A percentile compares a stretch with the other conserved stretches of the same genome.
Conservation (phyloP, 2,329 filamentous ascomycete genomes). For the Arthrobotrys pseudoclavata region DNA sequence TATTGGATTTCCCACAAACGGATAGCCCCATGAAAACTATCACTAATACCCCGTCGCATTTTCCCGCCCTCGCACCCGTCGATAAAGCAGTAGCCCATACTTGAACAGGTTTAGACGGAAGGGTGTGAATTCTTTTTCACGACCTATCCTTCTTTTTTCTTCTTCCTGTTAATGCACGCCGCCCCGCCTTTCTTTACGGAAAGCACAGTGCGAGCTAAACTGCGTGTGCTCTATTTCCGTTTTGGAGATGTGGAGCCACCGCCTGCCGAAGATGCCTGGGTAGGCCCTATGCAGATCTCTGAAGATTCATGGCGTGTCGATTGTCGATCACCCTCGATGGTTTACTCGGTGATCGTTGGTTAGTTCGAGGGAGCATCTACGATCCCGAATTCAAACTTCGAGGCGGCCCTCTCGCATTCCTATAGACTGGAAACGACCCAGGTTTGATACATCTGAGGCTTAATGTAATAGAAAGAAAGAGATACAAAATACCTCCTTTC, state of each 20-base stretch:
- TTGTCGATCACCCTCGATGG: constrained; percentile 13
- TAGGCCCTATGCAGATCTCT: constrained; percentile 1
- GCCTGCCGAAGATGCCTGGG: constrained; percentile 35
- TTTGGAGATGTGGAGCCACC: constrained; percentile 32
- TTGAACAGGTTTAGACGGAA: constrained; percentile 19
- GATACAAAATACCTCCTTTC: background rate
- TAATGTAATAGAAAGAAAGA: background rate
- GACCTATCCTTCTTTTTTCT: background rate
- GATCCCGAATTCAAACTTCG: background rate
- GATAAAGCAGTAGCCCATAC: background rate
- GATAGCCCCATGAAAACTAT: constrained; percentile 51
- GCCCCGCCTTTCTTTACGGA: constrained; percentile 5
- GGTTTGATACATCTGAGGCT: background rate
- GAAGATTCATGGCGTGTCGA: constrained; percentile 17
- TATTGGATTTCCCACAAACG: constrained; percentile 31
- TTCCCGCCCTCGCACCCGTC: constrained; percentile 10
- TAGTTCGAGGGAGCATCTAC: background rate
- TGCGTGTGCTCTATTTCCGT: constrained; percentile 40
- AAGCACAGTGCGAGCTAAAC: constrained; percentile 3
- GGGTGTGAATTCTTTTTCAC: background rate
- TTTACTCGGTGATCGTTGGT: background rate
- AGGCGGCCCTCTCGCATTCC: background rate
- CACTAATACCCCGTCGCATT: constrained; percentile 47
- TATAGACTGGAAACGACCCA: background rate
- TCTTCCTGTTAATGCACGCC: constrained; percentile 1